Percentiles rank a stretch among this genome's conserved stretches.
Evolutionary conservation across 108 stramenopile genomes (phyloP).

Genomic region (Seminavis robusta): DNA sequence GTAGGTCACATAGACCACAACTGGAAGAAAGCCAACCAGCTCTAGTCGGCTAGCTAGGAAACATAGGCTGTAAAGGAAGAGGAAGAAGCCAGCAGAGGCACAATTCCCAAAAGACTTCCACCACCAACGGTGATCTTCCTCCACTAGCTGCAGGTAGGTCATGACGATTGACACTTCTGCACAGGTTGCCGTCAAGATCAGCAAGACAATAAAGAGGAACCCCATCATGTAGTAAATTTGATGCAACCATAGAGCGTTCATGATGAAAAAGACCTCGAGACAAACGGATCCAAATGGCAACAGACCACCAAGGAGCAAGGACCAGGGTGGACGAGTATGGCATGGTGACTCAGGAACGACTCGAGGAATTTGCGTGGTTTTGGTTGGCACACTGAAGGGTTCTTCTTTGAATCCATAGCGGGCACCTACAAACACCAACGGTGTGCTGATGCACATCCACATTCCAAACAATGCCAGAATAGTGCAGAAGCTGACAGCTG

Average conservation of each 20-base stretch:
- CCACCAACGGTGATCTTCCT: constrained; percentile 95
- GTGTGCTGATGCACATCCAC: constrained; percentile 69
- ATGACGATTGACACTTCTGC: constrained; percentile 90
- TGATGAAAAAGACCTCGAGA: constrained; percentile 94
- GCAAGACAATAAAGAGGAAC: constrained; percentile 81
- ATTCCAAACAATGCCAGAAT: constrained; percentile 68
- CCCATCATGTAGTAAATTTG: constrained; percentile 95
- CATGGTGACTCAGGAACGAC: constrained; percentile 42
- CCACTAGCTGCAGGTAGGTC: constrained; percentile 90
- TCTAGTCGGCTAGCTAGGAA: constrained; percentile 73
- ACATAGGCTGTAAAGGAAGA: constrained; percentile 87
- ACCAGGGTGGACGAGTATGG: constrained; percentile 15
- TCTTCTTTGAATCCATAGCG: constrained; percentile 82
- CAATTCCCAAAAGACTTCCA: constrained; percentile 90
- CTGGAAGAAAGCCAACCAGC: constrained; percentile 61
- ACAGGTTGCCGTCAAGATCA: constrained; percentile 82
- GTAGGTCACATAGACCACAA: constrained; percentile 87
- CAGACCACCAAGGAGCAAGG: constrained; percentile 69
- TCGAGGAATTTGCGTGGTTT: constrained; percentile 84
- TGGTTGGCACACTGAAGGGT: constrained; percentile 58
- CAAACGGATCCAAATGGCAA: constrained; percentile 92
- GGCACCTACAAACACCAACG: constrained; percentile 85
- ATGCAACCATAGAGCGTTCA: constrained; percentile 87
- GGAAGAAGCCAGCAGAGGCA: constrained; percentile 77
- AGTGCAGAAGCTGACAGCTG: constrained; percentile 81